Base-by-base conservation (phyloP, 768 basidiomycete species). In the Polyporus arcularius region DNA sequence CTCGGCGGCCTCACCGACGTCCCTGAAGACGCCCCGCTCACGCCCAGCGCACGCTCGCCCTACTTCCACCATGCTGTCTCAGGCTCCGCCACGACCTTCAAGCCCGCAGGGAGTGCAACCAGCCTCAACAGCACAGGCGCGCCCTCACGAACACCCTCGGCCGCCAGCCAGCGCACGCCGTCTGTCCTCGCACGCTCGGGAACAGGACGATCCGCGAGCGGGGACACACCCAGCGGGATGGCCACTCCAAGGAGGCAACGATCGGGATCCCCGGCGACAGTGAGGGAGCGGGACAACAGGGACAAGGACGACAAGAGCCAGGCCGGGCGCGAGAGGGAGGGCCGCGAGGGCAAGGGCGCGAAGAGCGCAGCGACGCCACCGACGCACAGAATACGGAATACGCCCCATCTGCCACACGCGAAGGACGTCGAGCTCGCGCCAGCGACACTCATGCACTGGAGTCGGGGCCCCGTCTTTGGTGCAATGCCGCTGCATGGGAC, bases 391-490 rank as follows among this genome's bases (percentile, higher is more conserved):
- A 65, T 74, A n/a, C 78, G 82, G 12, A 72, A 73, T 18, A 82
- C 73, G 5, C 89, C 90, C 2, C 82, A 81, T 21, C 70, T 91
- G 11, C 86, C 87, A 1, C 82, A 89, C 65, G 82, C 80, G 53
- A 81, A 82, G 68, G 80, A 88, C 43, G 83, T 78, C 5, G 78
- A 82, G 53, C 76, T 76, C 38, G 86, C 84, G 0, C 86, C 92
- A 1, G 83, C 89, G 52, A 90, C 91, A 0, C 76, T 81, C 40
- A 91, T 93, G 87, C 87, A 94, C 72, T 94, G 92, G 92, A 89
- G 88, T 69, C 81, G 82, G 55, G 92, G 92, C 0, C 90, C 92
- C 0, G 88, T 90, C 18, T 89, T 87, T 71, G 92, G 92, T 0
- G 57, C 75, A 0, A 63, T 91, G 35, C 90, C 92, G 2, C 82